Conservation (phyloP, 345 rosid species). For the Salix caprea region DNA sequence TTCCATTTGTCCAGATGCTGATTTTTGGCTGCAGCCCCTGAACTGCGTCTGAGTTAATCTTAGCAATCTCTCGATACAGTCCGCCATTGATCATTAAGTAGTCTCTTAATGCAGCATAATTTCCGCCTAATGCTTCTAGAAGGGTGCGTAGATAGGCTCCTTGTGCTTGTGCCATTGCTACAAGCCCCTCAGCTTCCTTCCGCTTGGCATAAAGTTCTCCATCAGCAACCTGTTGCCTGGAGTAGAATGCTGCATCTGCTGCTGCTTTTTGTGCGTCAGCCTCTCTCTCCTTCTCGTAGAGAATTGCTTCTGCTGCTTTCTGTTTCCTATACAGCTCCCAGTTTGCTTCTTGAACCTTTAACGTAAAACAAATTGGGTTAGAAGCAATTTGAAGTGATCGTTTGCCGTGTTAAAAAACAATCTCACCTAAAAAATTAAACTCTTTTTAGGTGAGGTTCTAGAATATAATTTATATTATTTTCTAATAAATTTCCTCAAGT, state of each 20-base stretch:
- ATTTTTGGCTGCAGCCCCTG: slow-evolving; percentile 60
- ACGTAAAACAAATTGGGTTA: background rate
- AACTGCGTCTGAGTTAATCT: slow-evolving; percentile 51
- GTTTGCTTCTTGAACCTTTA: slow-evolving; percentile 66
- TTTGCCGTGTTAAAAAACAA: background rate
- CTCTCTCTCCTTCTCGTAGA: slow-evolving; percentile 50
- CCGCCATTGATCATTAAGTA: slow-evolving; percentile 58
- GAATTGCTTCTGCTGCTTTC: slow-evolving; percentile 56
- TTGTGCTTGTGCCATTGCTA: slow-evolving; percentile 57
- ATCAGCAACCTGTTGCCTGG: slow-evolving; percentile 38
- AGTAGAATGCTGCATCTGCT: slow-evolving; percentile 53
- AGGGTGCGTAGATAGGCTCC: slow-evolving; percentile 54
- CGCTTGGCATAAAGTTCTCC: slow-evolving; percentile 43
- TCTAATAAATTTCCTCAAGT: no score
- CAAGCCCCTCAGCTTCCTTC: slow-evolving; percentile 64
- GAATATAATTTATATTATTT: no score
- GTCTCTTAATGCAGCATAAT: slow-evolving; percentile 51
- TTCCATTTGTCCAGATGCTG: slow-evolving; percentile 62
- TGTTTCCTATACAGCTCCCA: slow-evolving; percentile 64
- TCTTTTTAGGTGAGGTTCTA: no score
- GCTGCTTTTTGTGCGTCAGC: slow-evolving; percentile 62
- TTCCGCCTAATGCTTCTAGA: slow-evolving; percentile 46
- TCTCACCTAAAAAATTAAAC: no score
- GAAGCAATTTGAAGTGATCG: background rate
- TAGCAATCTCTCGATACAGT: slow-evolving; percentile 52